Conservation (phyloP, 108 stramenopile species). For the Tribonema minus region DNA sequence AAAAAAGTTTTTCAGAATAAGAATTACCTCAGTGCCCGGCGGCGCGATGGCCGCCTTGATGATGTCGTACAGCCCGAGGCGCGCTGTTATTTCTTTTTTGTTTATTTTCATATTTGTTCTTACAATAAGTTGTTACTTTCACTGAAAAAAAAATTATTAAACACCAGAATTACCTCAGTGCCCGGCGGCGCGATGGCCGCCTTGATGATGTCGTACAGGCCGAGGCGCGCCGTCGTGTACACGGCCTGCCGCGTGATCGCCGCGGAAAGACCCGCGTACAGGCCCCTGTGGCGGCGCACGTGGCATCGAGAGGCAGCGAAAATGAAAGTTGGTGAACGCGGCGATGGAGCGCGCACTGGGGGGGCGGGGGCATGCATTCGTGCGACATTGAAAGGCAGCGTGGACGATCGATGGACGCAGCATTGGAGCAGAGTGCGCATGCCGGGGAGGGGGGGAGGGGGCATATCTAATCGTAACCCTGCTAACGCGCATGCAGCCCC, state of each 20-base stretch:
- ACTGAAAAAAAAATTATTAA: no score
- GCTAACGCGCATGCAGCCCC: no score
- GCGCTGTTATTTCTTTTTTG: no score
- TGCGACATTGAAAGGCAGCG: no score
- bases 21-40: background rate
- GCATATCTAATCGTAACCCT: no score
- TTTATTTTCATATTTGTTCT: no score
- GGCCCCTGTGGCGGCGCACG: conserved; percentile 5
- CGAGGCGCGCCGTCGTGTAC: conserved; percentile 45
- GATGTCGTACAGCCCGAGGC: conserved; percentile 39
- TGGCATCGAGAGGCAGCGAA: background rate
- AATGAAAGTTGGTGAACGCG: background rate
- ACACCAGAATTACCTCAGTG: no score
- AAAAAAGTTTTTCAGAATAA: no score
- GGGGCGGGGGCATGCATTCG: conserved; percentile 44
- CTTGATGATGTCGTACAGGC: conserved; percentile 34
- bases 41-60: background rate
- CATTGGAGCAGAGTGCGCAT: no score
- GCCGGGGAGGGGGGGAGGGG: no score
- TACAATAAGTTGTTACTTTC: no score
- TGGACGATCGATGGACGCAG: no score
- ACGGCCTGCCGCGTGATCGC: conserved; percentile 38
- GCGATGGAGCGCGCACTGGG: background rate
- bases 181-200: background rate
- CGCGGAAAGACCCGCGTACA: conserved; percentile 45